These are phyloP conservation scores for Syncephalis fuscata DNA, from an alignment of 371 early-diverging fungal genomes.

Conservation along the genomic window DNA sequence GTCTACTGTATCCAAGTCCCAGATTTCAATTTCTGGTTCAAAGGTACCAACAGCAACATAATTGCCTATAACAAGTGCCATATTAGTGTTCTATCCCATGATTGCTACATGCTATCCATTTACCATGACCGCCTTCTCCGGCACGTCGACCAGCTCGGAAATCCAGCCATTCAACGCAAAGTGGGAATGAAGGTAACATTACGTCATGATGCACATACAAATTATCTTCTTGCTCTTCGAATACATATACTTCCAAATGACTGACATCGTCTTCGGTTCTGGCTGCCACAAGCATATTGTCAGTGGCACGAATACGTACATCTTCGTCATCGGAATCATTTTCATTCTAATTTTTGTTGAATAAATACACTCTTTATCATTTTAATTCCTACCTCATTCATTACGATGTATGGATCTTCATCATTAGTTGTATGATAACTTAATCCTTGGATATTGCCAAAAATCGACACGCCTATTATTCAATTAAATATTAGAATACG, in stretches of 20 bases:
- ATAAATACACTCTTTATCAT: slow-evolving; percentile 18
- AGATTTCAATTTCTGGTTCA: slow-evolving; percentile 93
- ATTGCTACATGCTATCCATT: slow-evolving; percentile 17
- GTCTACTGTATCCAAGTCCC: slow-evolving; percentile 89
- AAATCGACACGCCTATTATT: slow-evolving; percentile 24
- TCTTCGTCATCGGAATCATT: slow-evolving; percentile 70
- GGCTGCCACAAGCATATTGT: slow-evolving; percentile 77
- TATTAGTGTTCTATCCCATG: background rate
- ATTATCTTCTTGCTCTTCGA: slow-evolving; percentile 59
- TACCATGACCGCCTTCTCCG: slow-evolving; percentile 27
- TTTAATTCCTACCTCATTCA: slow-evolving; percentile 18
- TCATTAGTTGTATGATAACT: slow-evolving; percentile 56
- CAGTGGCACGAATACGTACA: slow-evolving; percentile 52
- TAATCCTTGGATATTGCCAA: slow-evolving; percentile 56
- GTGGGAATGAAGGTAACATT: slow-evolving; percentile 92
- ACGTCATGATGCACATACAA: slow-evolving; percentile 95
- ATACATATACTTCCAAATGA: slow-evolving; percentile 83
- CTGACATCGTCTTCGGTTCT: slow-evolving; percentile 92
- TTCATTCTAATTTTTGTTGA: slow-evolving; percentile 9
- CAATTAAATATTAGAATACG: background rate
- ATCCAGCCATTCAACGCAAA: slow-evolving; percentile 90
- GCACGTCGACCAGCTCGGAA: slow-evolving; percentile 48
- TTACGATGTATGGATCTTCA: slow-evolving; percentile 71
- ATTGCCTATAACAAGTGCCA: slow-evolving; percentile 27
- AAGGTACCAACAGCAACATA: slow-evolving; percentile 91